Conservation (phyloP, 495 filamentous ascomycete genomes). For the Podospora didyma region DNA sequence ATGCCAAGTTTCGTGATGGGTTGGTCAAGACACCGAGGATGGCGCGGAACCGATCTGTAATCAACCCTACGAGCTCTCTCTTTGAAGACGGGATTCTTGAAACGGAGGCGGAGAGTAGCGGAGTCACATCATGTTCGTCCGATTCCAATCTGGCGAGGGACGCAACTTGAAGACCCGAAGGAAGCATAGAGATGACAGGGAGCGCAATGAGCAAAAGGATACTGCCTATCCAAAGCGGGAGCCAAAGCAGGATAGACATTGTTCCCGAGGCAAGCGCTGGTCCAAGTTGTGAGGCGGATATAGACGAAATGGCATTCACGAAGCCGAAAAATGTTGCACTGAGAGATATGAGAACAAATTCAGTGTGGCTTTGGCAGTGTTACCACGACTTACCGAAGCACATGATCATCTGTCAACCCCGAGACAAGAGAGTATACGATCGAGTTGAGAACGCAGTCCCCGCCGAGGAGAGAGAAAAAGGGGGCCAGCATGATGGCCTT, state of each 20-base stretch:
- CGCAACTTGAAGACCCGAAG: not conserved
- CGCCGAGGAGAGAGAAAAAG: slow-evolving; percentile 37
- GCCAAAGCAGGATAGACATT: slow-evolving; percentile 36
- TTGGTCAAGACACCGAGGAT: slow-evolving; percentile 10
- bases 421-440: slow-evolving; percentile 41
- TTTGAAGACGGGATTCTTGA: not conserved
- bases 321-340: slow-evolving; percentile 45
- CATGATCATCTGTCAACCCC: slow-evolving; percentile 33
- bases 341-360: not conserved
- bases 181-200: slow-evolving; percentile 26
- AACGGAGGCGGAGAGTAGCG: slow-evolving; percentile 8
- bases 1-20: slow-evolving; percentile 25
- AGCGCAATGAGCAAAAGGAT: slow-evolving; percentile 32
- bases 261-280: slow-evolving; percentile 39
- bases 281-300: slow-evolving; percentile 35
- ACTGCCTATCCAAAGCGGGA: slow-evolving; percentile 39
- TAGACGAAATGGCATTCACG: slow-evolving; percentile 37
- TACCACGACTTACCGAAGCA: slow-evolving; percentile 27
- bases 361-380: slow-evolving; percentile 1
- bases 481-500: slow-evolving; percentile 33
- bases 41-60: slow-evolving; percentile 21
- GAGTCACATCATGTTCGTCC: slow-evolving; percentile 14
- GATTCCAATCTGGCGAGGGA: not conserved
- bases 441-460: slow-evolving; percentile 45
- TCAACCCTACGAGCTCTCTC: not conserved